These are phyloP conservation scores for Cryphonectria radicalis DNA, from an alignment of 2,329 filamentous ascomycete species.

Conservation along the genomic window DNA sequence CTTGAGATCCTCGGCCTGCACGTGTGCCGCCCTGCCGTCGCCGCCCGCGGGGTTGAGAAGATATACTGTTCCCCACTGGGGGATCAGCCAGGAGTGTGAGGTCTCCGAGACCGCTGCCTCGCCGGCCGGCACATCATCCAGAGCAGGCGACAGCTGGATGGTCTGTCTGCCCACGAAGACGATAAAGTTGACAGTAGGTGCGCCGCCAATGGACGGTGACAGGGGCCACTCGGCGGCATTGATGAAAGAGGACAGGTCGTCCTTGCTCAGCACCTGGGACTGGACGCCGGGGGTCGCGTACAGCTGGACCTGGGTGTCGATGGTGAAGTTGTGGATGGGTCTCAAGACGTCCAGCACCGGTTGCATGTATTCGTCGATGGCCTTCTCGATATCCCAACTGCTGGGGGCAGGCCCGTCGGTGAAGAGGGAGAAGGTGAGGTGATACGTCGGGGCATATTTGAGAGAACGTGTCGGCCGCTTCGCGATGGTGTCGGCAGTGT, in stretches of 20 bases:
- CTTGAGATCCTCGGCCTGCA: slow-evolving; percentile 70
- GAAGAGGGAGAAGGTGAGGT: slow-evolving; percentile 94
- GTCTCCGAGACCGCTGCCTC: slow-evolving; percentile 48
- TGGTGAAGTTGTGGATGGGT: slow-evolving; percentile 90
- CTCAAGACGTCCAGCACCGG: slow-evolving; percentile 80
- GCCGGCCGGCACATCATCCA: slow-evolving; percentile 13
- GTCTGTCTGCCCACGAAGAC: slow-evolving; percentile 84
- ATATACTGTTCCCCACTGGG: slow-evolving; percentile 85
- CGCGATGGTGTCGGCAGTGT: slow-evolving; percentile 59
- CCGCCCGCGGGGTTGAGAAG: slow-evolving; percentile 55
- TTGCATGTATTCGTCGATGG: slow-evolving; percentile 78
- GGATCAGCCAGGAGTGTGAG: slow-evolving; percentile 81
- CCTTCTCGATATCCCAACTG: slow-evolving; percentile 87
- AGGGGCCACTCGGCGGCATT: slow-evolving; percentile 98
- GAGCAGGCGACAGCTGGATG: slow-evolving; percentile 50
- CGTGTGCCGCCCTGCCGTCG: slow-evolving; percentile 46
- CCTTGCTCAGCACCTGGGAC: slow-evolving; percentile 71
- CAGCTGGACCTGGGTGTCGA: slow-evolving; percentile 94
- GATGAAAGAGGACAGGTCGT: slow-evolving; percentile 91
- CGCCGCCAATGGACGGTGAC: slow-evolving; percentile 88
- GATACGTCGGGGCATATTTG: slow-evolving; percentile 92
- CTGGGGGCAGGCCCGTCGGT: slow-evolving; percentile 78
- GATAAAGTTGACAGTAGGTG: slow-evolving; percentile 95
- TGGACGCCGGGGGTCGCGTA: slow-evolving; percentile 76
- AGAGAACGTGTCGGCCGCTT: slow-evolving; percentile 82